Base-by-base conservation (phyloP, 305 asterid genomes). In the Plantago coronopus region DNA sequence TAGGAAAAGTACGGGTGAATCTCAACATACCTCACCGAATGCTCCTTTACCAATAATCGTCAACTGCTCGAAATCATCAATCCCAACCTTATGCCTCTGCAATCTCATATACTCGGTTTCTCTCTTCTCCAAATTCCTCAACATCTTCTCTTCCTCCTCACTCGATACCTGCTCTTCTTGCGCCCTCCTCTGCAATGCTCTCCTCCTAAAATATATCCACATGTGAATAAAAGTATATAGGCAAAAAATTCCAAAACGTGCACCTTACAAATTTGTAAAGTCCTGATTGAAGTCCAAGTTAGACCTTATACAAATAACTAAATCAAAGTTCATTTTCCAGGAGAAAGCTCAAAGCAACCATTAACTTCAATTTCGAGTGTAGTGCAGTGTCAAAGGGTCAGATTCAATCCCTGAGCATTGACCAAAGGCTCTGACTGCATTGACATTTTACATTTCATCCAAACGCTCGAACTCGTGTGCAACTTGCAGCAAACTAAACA, bases 41-140 rank as follows among this genome's bases (percentile, higher is more conserved):
- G 98, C 98, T 37, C 98, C 98, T 83, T 76, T 86, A 37, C 98
- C 97, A 66, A 93, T 89, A 54, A 87, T 69, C 25, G 97, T 87
- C 74, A 89, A 67, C 76, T 75, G 98, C 79, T 93, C 97, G 63
- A 93, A 93, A 64, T 93, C 98, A 82, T 93, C 98, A 67, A 93
- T 81, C 27, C 98, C 90, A 18, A 93, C 90, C 80, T 87, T 93
- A 79, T 89, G 95, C 86, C 98, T 86, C 76, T 87, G 95, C 83
- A 85, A 75, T 73, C 98, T 85, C 97, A 93, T 93, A 63, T 71
- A 93, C 74, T 83, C 98, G 0, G 97, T 93, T 73, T 93, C 98
- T 71, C 87, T 85, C 74, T 72, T 85, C 82, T 87, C 98, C 85
- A 93, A 76, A 78, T 89, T 88, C 85, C 95, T 78, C 69, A 88